A percentile compares a stretch with the other conserved stretches of the same genome.
Conservation (phyloP, 225 moss, liverwort and hornwort genomes). For the Polytrichum commune region DNA sequence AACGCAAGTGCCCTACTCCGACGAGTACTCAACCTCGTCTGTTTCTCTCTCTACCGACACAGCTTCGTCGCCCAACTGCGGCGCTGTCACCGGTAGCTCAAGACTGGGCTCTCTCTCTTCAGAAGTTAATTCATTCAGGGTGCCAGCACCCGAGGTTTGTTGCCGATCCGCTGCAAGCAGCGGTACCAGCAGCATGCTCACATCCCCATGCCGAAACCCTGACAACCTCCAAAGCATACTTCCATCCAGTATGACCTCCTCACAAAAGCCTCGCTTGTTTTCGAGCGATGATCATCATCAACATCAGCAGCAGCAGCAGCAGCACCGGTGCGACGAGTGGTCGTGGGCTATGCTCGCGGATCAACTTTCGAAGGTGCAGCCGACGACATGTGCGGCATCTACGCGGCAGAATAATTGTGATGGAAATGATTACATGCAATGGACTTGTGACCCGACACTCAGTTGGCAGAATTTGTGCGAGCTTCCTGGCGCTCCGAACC, state of each 20-base stretch:
- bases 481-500: constrained; percentile 37
- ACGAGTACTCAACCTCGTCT: constrained; percentile 41
- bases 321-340: constrained; percentile 15
- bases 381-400: not conserved
- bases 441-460: not conserved
- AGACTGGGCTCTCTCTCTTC: constrained; percentile 39
- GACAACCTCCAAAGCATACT: constrained; percentile 51
- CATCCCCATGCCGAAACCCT: constrained; percentile 34
- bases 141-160: constrained; percentile 1
- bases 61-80: constrained; percentile 23
- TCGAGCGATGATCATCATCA: not conserved
- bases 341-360: constrained; percentile 1
- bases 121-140: constrained; percentile 28
- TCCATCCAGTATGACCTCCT: constrained; percentile 33
- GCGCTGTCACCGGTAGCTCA: constrained; percentile 1
- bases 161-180: not conserved
- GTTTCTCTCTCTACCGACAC: constrained; percentile 33
- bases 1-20: constrained; percentile 38
- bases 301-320: not conserved
- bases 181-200: not conserved
- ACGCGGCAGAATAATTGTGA: too few species aligned
- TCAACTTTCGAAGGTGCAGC: not conserved
- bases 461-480: constrained; percentile 49
- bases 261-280: constrained; percentile 1
- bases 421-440: not conserved